Evolutionary conservation across 306 rosid genomes (phyloP).

Genomic region (Trifolium dubium): DNA sequence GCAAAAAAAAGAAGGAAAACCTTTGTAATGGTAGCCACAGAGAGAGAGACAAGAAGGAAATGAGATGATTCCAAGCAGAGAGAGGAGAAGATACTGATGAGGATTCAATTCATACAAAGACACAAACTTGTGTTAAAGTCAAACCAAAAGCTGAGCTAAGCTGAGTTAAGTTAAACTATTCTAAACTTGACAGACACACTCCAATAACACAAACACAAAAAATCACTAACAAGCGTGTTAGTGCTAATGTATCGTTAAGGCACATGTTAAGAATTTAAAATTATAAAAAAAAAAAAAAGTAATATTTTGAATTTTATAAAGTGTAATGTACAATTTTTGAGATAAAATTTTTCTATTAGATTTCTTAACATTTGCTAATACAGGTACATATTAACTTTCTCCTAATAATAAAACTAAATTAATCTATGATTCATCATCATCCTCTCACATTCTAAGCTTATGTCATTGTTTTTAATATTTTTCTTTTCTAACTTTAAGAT

Average conservation of each 20-base stretch:
- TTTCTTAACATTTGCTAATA: too few relatives aligned
- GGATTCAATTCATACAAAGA: constrained; percentile 3
- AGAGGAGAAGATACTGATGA: constrained; percentile 49
- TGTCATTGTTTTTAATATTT: not conserved
- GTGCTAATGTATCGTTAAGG: too few relatives aligned
- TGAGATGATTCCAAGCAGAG: constrained; percentile 42
- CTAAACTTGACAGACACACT: not conserved
- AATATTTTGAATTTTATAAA: too few relatives aligned
- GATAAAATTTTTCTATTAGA: too few relatives aligned
- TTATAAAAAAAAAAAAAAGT: too few relatives aligned
- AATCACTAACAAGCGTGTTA: too few relatives aligned
- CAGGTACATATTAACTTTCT: too few relatives aligned
- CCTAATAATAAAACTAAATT: not conserved
- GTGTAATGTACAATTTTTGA: too few relatives aligned
- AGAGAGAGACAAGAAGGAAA: not conserved
- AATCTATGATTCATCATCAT: not conserved
- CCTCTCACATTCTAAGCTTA: not conserved
- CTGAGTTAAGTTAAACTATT: not conserved
- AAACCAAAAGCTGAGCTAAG: not conserved
- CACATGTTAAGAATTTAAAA: too few relatives aligned
- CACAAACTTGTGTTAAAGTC: constrained; percentile 3
- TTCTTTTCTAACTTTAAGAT: not conserved
- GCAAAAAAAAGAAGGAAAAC: not conserved
- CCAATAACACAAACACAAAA: not conserved
- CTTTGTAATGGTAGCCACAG: not conserved